Conservation (phyloP, 345 rosid genomes). For the Triadica sebifera region DNA sequence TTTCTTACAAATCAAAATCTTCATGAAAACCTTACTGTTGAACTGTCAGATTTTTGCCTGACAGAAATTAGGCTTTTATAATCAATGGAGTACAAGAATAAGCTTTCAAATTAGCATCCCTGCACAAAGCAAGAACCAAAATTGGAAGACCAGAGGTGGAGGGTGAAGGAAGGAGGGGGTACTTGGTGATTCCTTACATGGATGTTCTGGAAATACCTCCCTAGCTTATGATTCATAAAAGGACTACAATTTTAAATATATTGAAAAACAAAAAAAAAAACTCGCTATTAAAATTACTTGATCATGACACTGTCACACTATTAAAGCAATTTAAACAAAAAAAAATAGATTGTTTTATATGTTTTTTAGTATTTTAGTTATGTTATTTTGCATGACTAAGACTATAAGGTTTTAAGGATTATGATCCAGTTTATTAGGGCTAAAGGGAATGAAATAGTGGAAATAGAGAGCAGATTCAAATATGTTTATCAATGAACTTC, state of each 20-base stretch:
- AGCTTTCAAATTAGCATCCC: not conserved
- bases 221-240: not conserved
- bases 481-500: not conserved
- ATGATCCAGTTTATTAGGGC: not conserved
- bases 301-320: not conserved
- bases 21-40: too few species aligned
- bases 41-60: not conserved
- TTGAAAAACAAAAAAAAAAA: not conserved
- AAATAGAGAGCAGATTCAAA: not conserved
- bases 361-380: not conserved
- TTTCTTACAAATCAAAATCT: too few species aligned
- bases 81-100: not conserved
- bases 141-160: not conserved
- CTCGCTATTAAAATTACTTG: not conserved
- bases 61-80: not conserved
- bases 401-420: too few species aligned
- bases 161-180: too few species aligned
- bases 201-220: not conserved
- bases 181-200: too few species aligned
- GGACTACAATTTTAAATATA: not conserved
- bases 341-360: too few species aligned
- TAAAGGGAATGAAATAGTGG: not conserved
- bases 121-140: not conserved
- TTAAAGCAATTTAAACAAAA: not conserved
- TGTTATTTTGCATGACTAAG: too few species aligned